These are phyloP conservation scores for Periglandula ipomoeae DNA, from an alignment of 2,329 filamentous ascomycete species.

Conservation along the genomic window DNA sequence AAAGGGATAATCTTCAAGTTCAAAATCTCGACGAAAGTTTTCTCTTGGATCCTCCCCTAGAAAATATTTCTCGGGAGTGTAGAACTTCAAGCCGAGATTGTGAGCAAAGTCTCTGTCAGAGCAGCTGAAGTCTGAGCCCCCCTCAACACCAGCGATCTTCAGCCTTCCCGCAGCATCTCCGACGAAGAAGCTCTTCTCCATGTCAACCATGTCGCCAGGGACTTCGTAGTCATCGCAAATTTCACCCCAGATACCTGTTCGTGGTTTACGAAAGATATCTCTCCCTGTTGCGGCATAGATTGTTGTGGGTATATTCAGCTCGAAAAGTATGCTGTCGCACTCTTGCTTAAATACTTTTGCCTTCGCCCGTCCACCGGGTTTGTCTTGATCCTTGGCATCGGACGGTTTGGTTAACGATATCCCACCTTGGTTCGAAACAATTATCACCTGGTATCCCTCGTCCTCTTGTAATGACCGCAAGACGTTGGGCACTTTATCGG, in stretches of 20 bases:
- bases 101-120: slow-evolving; percentile 72
- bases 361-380: slow-evolving; percentile 51
- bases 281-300: slow-evolving; percentile 81
- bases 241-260: slow-evolving; percentile 77
- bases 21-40: slow-evolving; percentile 61
- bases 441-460: slow-evolving; percentile 65
- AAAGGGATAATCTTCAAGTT: slow-evolving; percentile 51
- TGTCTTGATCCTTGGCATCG: slow-evolving; percentile 50
- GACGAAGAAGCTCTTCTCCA: slow-evolving; percentile 69
- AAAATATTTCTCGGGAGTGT: slow-evolving; percentile 91
- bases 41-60: slow-evolving; percentile 53
- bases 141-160: slow-evolving; percentile 23
- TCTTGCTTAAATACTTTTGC: slow-evolving; percentile 78
- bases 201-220: slow-evolving; percentile 51
- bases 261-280: slow-evolving; percentile 79
- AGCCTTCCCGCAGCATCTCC: slow-evolving; percentile 70
- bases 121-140: slow-evolving; percentile 52
- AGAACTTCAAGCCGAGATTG: slow-evolving; percentile 72
- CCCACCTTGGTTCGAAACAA: slow-evolving; percentile 85
- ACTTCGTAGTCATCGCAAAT: slow-evolving; percentile 51
- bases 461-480: slow-evolving; percentile 57
- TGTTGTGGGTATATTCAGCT: slow-evolving; percentile 65
- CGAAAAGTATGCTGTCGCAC: slow-evolving; percentile 56
- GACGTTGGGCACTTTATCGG: slow-evolving; percentile 56
- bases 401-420: slow-evolving; percentile 69